These are phyloP conservation scores for Hypoxylon sp. DNA, from an alignment of 2,329 filamentous ascomycete species.

Conservation along the genomic window DNA sequence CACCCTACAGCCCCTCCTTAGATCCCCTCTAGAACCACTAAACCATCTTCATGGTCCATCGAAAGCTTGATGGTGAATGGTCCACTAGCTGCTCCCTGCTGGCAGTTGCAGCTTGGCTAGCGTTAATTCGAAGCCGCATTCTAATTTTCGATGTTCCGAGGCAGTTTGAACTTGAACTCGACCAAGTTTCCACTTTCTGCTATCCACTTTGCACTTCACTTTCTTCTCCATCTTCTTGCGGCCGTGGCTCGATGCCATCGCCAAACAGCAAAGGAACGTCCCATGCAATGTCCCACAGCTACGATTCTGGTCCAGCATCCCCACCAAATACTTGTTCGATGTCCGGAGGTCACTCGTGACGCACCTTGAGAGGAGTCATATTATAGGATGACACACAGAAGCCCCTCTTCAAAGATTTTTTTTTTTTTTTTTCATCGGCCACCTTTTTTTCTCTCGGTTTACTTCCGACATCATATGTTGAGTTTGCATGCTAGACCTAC, in stretches of 20 bases:
- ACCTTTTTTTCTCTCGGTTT: no score
- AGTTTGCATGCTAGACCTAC: background rate
- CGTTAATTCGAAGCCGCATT: slow-evolving; percentile 36
- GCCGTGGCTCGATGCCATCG: slow-evolving; percentile 7
- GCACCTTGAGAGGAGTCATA: slow-evolving; percentile 30
- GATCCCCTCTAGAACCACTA: slow-evolving; percentile 24
- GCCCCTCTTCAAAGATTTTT: slow-evolving; percentile 6
- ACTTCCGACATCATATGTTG: slow-evolving; percentile 11
- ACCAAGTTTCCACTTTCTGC: no score
- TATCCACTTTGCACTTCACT: no score
- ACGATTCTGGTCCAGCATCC: slow-evolving; percentile 12
- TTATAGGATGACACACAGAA: slow-evolving; percentile 26
- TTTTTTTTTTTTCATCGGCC: slow-evolving; percentile 5
- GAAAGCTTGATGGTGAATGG: slow-evolving; percentile 16
- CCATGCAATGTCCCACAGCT: slow-evolving; percentile 21
- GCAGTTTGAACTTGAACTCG: background rate
- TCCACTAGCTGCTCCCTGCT: slow-evolving; percentile 21
- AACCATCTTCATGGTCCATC: slow-evolving; percentile 20
- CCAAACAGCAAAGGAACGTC: slow-evolving; percentile 13
- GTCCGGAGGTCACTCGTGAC: slow-evolving; percentile 24
- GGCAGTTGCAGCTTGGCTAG: slow-evolving; percentile 26
- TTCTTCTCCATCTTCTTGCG: background rate
- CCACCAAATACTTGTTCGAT: slow-evolving; percentile 33
- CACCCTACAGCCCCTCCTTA: no score
- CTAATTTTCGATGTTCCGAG: slow-evolving; percentile 12